These are phyloP conservation scores for Aspergillus sp. DNA, from an alignment of 2,329 filamentous ascomycete genomes.

Conservation along the genomic window DNA sequence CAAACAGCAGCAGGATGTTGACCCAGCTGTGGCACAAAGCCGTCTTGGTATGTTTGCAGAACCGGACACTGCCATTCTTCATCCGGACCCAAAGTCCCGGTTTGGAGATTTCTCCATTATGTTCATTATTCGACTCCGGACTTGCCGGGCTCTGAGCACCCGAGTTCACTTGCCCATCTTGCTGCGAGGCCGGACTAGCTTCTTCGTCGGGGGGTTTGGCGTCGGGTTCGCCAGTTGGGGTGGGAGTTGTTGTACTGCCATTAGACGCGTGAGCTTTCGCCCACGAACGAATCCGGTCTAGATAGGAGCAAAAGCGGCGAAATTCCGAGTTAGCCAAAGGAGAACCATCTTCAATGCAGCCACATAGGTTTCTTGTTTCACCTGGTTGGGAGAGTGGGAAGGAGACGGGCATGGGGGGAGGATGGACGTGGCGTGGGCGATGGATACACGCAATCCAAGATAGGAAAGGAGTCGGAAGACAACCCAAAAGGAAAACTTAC, in stretches of 20 bases:
- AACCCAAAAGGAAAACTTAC: slow-evolving; percentile 23
- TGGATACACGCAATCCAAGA: slow-evolving; percentile 6
- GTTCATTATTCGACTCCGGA: slow-evolving; percentile 16
- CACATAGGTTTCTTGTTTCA: neutral
- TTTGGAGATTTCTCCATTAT: slow-evolving; percentile 20
- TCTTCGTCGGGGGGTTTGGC: slow-evolving; percentile 4
- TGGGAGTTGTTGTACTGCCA: slow-evolving; percentile 11
- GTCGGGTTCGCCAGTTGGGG: neutral
- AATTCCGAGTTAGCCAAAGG: neutral
- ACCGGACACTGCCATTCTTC: slow-evolving; percentile 32
- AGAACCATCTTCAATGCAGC: neutral
- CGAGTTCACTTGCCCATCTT: slow-evolving; percentile 33
- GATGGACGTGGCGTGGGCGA: neutral
- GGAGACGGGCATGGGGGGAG: neutral
- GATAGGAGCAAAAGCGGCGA: neutral
- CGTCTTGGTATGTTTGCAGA: slow-evolving; percentile 33
- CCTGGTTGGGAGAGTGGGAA: neutral
- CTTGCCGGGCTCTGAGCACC: slow-evolving; percentile 15
- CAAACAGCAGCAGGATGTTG: slow-evolving; percentile 44
- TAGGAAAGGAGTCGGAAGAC: slow-evolving; percentile 1
- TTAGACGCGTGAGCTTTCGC: slow-evolving; percentile 41
- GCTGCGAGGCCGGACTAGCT: slow-evolving; percentile 6
- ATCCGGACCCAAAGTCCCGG: slow-evolving; percentile 26
- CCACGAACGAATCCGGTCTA: slow-evolving; percentile 41
- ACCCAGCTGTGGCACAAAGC: slow-evolving; percentile 42